phyloP scores from a whole-genome alignment of 192 early-diverging fungal species.

The Backusella tuberculispora region DNA sequence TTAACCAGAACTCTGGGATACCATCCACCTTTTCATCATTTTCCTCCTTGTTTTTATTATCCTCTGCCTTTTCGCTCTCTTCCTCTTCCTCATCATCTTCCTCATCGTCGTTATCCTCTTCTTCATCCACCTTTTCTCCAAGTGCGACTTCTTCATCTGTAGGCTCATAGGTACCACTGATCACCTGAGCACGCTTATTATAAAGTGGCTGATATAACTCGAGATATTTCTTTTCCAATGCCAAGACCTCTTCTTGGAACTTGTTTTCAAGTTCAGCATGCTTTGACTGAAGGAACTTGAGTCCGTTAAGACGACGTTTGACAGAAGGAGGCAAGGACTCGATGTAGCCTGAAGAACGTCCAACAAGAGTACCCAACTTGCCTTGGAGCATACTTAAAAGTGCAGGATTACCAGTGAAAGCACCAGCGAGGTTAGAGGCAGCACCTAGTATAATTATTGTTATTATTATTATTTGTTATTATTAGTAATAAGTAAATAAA shows the following conservation, averaged over 20 bases:
- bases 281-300: slow-evolving; percentile 89
- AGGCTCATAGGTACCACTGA: slow-evolving; percentile 85
- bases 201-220: slow-evolving; percentile 87
- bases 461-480: not conserved
- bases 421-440: slow-evolving; percentile 30
- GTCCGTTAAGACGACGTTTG: slow-evolving; percentile 82
- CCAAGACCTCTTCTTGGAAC: slow-evolving; percentile 93
- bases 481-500: too few species aligned
- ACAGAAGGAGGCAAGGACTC: slow-evolving; percentile 68
- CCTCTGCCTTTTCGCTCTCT: slow-evolving; percentile 39
- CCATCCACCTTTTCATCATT: slow-evolving; percentile 60
- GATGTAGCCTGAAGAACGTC: slow-evolving; percentile 53
- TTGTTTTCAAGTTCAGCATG: slow-evolving; percentile 82
- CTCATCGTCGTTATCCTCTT: slow-evolving; percentile 50
- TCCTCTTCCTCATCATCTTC: slow-evolving; percentile 57
- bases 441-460: slow-evolving; percentile 5
- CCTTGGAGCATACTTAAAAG: slow-evolving; percentile 78
- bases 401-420: slow-evolving; percentile 60
- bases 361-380: slow-evolving; percentile 79
- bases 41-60: slow-evolving; percentile 48
- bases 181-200: slow-evolving; percentile 80
- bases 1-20: slow-evolving; percentile 97
- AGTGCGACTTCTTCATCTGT: slow-evolving; percentile 80
- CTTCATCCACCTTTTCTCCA: slow-evolving; percentile 55
- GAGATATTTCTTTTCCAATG: slow-evolving; percentile 96